A percentile compares a stretch with the other conserved stretches of the same genome.
phyloP scores from a whole-genome alignment of 2,329 filamentous ascomycete genomes.

The Paraphaeosphaeria sporulosa region DNA sequence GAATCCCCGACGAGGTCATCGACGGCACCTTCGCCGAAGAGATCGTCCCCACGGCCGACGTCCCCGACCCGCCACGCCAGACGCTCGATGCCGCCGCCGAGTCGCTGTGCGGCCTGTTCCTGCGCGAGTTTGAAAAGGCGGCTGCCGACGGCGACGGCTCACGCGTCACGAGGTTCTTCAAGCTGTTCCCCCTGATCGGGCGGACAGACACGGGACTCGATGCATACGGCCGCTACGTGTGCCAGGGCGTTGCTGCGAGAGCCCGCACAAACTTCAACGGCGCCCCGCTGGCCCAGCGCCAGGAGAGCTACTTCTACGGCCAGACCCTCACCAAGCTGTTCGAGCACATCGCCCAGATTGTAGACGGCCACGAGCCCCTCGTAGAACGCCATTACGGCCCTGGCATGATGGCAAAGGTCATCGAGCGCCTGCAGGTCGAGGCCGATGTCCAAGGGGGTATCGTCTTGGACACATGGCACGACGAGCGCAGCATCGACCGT shows the following conservation, averaged over 20 bases:
- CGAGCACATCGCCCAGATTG: constrained; percentile 96
- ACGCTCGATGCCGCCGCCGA: constrained; percentile 89
- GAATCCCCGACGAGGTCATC: constrained; percentile 81
- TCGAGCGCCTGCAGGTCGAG: constrained; percentile 90
- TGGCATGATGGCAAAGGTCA: constrained; percentile 93
- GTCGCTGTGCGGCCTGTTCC: constrained; percentile 86
- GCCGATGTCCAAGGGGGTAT: constrained; percentile 97
- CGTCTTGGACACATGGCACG: constrained; percentile 92
- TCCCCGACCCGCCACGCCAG: constrained; percentile 86
- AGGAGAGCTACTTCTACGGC: constrained; percentile 89
- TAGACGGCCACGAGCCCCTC: constrained; percentile 87
- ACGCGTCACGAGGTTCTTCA: constrained; percentile 95
- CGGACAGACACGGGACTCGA: constrained; percentile 88
- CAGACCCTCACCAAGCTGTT: constrained; percentile 91
- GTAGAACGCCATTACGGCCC: constrained; percentile 93
- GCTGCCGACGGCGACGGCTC: constrained; percentile 85
- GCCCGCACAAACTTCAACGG: constrained; percentile 83
- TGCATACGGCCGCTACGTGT: constrained; percentile 95
- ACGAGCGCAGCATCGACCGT: constrained; percentile 84
- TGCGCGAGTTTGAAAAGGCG: constrained; percentile 94
- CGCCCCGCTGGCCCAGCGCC: constrained; percentile 65
- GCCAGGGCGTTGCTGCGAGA: constrained; percentile 86
- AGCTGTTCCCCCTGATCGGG: constrained; percentile 93
- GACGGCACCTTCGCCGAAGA: constrained; percentile 86
- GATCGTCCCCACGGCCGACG: constrained; percentile 94